Evolutionary conservation across 192 early-diverging fungal species (phyloP), one percentile per base, ranked within the genome.

Genomic region (Rhizoclosmatium sp.): DNA sequence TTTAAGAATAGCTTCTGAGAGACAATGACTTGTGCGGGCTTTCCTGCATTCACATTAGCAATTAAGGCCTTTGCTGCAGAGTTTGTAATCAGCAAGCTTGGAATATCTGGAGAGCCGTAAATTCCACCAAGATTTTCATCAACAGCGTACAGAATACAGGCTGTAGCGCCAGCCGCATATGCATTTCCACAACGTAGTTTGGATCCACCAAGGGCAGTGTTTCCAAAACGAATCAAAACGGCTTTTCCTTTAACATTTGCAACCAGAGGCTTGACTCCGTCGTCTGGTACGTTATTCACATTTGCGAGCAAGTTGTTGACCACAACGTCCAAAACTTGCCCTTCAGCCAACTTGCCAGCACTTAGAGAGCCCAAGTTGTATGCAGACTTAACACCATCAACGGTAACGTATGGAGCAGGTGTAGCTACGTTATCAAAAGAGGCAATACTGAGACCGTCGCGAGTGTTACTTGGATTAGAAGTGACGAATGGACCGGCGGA

Each of bases 1-100:
- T 82, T 71, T 39, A 87, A 80, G 54, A 83, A 80, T 1, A 84
- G 79, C 3, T 84, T 81, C 73, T 86, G 79, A 23, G 87, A 87
- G 41, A 91, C 89, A 3, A 77, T 71, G 12, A 91, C 71, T 0
- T 79, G 79, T 59, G 73, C 61, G 41, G 41, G 61, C 67, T 77
- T 77, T 71, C 78, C 75, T 60, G 75, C 75, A 45, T 79, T 79
- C 51, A 86, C 16, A 31, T 44, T 45, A 19, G 71, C 78, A n/a
- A 82, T 14, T 42, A 86, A 59, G 3, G 68, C 59, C 3, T 31
- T 45, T 23, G 56, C 80, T 46, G 65, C 75, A 2, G 16, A 56
- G 42, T 51, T 59, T 47, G 68, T 65, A 71, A 78, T 48, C 16
- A 54, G 5, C 12, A 66, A 59, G 42, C 42, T 40, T 21, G 80